These are phyloP conservation scores for Yamadazyma endophytica DNA, from an alignment of 805 yeast genomes.

Conservation along the genomic window DNA sequence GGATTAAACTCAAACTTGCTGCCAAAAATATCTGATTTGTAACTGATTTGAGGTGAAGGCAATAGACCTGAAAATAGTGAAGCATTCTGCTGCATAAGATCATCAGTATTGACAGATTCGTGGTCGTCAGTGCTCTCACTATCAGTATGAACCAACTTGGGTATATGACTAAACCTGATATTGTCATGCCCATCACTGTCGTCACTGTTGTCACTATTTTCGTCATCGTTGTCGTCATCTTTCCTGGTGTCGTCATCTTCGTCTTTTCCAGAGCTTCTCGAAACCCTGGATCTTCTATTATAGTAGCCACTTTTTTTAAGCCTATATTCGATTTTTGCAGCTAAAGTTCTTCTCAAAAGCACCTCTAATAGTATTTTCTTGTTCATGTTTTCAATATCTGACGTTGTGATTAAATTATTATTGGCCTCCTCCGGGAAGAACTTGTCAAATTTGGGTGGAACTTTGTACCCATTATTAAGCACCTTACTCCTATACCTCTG, in stretches of 20 bases:
- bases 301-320: slow-evolving; percentile 16
- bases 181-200: slow-evolving; percentile 5
- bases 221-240: background rate
- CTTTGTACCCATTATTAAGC: slow-evolving; percentile 14
- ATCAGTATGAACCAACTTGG: slow-evolving; percentile 14
- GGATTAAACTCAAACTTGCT: slow-evolving; percentile 11
- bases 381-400: slow-evolving; percentile 26
- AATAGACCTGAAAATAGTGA: slow-evolving; percentile 28
- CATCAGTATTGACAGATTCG: slow-evolving; percentile 23
- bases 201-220: slow-evolving; percentile 1
- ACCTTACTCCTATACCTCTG: slow-evolving; percentile 23
- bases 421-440: slow-evolving; percentile 27
- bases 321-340: slow-evolving; percentile 37
- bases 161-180: slow-evolving; percentile 11
- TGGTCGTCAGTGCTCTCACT: slow-evolving; percentile 17
- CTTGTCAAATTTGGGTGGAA: slow-evolving; percentile 24
- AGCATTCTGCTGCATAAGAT: slow-evolving; percentile 26
- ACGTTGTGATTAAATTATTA: slow-evolving; percentile 14
- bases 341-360: slow-evolving; percentile 36
- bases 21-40: slow-evolving; percentile 26
- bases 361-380: slow-evolving; percentile 31
- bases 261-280: background rate
- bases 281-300: background rate
- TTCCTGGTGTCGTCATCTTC: background rate
- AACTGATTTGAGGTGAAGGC: slow-evolving; percentile 39